phyloP scores from a whole-genome alignment of 2,329 filamentous ascomycete species.

The Triangularia verruculosa region DNA sequence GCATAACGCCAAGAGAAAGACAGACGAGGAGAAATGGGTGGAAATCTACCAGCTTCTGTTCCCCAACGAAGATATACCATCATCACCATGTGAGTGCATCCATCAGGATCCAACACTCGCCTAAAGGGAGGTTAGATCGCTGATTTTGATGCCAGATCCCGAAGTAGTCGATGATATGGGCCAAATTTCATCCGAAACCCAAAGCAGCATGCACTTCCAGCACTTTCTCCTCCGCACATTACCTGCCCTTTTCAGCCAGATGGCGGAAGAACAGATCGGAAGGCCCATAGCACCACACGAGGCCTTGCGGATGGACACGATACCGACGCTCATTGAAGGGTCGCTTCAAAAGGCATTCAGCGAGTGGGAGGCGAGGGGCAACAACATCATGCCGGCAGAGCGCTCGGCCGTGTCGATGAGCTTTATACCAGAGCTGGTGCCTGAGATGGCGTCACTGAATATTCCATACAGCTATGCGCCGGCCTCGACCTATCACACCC shows the following conservation, averaged over 20 bases:
- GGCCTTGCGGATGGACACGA: constrained; percentile 14
- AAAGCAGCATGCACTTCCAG: constrained; percentile 20
- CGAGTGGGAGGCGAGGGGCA: constrained; percentile 16
- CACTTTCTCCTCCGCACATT: constrained; percentile 25
- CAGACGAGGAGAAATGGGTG: constrained; percentile 27
- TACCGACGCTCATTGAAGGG: constrained; percentile 19
- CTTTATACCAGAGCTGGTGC: constrained; percentile 8
- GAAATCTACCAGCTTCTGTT: constrained; percentile 28
- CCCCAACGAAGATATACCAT: constrained; percentile 24
- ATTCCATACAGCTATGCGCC: neutral
- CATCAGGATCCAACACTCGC: neutral
- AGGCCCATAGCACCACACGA: constrained; percentile 15
- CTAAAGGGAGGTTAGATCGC: constrained; percentile 12
- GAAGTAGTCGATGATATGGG: constrained; percentile 23
- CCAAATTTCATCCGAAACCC: constrained; percentile 17
- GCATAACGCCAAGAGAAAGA: constrained; percentile 19
- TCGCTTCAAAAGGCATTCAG: constrained; percentile 22
- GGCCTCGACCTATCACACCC: neutral
- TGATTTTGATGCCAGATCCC: constrained; percentile 24
- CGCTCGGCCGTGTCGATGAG: constrained; percentile 10
- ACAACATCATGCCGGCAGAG: constrained; percentile 8
- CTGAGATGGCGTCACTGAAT: neutral
- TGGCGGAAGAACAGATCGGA: constrained; percentile 22
- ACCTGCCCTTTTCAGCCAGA: constrained; percentile 23
- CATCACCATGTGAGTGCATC: constrained; percentile 25